A percentile compares a stretch with the other conserved stretches of the same genome.
These are phyloP conservation scores for Fusarium dlaminii DNA, from an alignment of 2,329 filamentous ascomycete species.

Conservation along the genomic window DNA sequence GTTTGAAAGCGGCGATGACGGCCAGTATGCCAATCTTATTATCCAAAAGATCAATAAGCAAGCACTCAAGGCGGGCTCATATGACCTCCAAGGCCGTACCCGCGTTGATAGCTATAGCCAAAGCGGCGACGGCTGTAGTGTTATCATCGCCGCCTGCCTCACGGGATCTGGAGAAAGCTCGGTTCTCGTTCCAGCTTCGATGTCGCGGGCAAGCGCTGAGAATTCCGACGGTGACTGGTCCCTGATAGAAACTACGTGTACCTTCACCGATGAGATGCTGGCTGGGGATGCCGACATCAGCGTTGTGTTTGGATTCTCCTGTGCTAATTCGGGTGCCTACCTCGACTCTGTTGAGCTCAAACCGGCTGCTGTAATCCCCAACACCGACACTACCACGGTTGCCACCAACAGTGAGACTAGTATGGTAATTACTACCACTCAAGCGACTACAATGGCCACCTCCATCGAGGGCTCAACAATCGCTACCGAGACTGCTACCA, in stretches of 20 bases:
- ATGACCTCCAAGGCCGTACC: background rate
- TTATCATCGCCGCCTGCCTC: background rate
- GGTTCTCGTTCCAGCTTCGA: rapidly evolving
- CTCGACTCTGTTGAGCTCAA: background rate
- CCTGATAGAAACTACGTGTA: background rate
- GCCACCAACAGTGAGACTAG: background rate
- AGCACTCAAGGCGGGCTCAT: background rate
- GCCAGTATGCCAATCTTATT: background rate
- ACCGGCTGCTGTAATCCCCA: background rate
- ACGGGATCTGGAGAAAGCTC: rapidly evolving
- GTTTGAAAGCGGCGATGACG: background rate
- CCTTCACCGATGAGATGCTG: background rate
- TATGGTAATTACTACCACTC: background rate
- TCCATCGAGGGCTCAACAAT: background rate
- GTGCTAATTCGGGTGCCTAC: background rate
- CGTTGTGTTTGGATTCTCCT: background rate
- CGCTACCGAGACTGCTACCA: background rate
- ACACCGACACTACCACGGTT: background rate
- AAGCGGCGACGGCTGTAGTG: background rate
- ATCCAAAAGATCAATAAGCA: background rate
- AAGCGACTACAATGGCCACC: background rate
- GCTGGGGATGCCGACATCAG: background rate
- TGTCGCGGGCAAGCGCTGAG: background rate
- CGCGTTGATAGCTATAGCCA: background rate
- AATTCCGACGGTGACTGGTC: background rate